phyloP scores from a whole-genome alignment of 768 basidiomycete species.

The Galerina marginata region DNA sequence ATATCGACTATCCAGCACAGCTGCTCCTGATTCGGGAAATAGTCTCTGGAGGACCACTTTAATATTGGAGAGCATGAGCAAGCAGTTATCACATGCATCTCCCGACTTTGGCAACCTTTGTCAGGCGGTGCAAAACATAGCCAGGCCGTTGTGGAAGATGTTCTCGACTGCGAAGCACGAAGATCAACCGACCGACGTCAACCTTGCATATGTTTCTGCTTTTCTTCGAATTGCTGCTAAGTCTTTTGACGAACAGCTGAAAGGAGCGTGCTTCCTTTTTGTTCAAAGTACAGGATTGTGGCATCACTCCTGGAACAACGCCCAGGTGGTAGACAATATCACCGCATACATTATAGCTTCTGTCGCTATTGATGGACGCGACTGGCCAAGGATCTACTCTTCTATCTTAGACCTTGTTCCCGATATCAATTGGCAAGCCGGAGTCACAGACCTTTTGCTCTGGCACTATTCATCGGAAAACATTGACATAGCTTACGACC shows the following conservation, averaged over 20 bases:
- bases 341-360: slow-evolving; percentile 40
- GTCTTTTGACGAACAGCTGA: slow-evolving; percentile 42
- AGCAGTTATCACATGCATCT: slow-evolving; percentile 19
- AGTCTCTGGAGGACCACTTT: slow-evolving; percentile 49
- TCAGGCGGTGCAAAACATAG: slow-evolving; percentile 26
- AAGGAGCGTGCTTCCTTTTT: slow-evolving; percentile 40
- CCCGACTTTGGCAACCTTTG: slow-evolving; percentile 1
- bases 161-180: slow-evolving; percentile 38
- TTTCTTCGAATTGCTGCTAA: slow-evolving; percentile 52
- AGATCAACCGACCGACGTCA: slow-evolving; percentile 27
- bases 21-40: slow-evolving; percentile 1
- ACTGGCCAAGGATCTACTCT: slow-evolving; percentile 36
- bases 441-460: slow-evolving; percentile 31
- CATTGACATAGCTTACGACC: slow-evolving; percentile 14
- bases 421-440: slow-evolving; percentile 28
- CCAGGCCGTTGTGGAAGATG: slow-evolving; percentile 42
- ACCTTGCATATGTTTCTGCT: slow-evolving; percentile 43
- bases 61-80: slow-evolving; percentile 44
- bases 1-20: background rate
- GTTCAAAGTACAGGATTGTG: slow-evolving; percentile 35
- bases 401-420: slow-evolving; percentile 30
- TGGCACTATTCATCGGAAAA: slow-evolving; percentile 8
- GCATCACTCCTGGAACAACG: slow-evolving; percentile 17
- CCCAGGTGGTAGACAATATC: slow-evolving; percentile 37
- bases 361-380: slow-evolving; percentile 30